Percentiles rank a stretch among this genome's conserved stretches.
phyloP scores from a whole-genome alignment of 768 basidiomycete species.

The Fomitopsis serialis region DNA sequence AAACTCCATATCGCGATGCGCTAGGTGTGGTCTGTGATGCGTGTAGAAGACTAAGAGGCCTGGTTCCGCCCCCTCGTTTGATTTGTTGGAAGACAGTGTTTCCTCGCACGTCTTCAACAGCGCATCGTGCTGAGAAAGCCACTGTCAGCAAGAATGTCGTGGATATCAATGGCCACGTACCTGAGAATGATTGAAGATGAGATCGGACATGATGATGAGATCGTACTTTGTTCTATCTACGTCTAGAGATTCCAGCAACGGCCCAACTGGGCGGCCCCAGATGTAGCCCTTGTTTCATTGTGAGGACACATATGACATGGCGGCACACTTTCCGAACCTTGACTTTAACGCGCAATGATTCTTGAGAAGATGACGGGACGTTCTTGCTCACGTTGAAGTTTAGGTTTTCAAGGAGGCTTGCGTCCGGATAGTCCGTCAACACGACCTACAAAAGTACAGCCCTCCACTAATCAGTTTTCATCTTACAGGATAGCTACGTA shows the following conservation, averaged over 20 bases:
- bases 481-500: background rate
- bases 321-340: constrained; percentile 22
- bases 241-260: constrained; percentile 34
- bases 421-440: constrained; percentile 91
- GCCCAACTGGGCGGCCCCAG: constrained; percentile 62
- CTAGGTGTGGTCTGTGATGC: constrained; percentile 82
- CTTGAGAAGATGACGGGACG: constrained; percentile 20
- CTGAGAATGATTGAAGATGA: constrained; percentile 94
- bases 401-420: constrained; percentile 69
- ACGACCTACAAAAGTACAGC: constrained; percentile 48
- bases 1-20: constrained; percentile 78
- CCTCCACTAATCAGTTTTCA: background rate
- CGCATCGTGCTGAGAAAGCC: constrained; percentile 61
- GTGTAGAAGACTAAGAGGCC: constrained; percentile 81
- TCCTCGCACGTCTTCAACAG: constrained; percentile 69
- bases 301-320: constrained; percentile 17
- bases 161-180: constrained; percentile 30
- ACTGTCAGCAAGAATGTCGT: constrained; percentile 5
- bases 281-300: constrained; percentile 58
- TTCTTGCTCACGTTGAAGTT: constrained; percentile 62
- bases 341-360: constrained; percentile 20
- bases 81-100: constrained; percentile 13
- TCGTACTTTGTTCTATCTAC: constrained; percentile 45
- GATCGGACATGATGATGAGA: constrained; percentile 83
- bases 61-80: constrained; percentile 18